Evolutionary conservation across 805 yeast genomes (phyloP).

Genomic region (Cyberlindnera xylosilytica): DNA sequence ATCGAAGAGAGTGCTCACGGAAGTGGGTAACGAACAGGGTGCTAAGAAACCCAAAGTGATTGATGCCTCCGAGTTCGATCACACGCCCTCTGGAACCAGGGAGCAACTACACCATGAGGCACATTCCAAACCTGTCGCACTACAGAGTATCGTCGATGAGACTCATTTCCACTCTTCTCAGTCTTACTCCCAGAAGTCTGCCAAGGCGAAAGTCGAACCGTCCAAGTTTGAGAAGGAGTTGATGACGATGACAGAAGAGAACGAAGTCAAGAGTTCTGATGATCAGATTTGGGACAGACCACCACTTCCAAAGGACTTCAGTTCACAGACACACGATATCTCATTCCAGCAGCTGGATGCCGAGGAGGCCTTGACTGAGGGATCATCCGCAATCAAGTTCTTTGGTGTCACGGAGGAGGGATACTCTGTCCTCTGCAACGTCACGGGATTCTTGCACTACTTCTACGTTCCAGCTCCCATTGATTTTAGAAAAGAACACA

Average conservation of each 20-base stretch:
- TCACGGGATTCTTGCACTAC: conserved; percentile 85
- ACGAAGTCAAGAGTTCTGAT: conserved; percentile 24
- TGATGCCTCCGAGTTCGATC: conserved; percentile 12
- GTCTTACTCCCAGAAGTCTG: conserved; percentile 28
- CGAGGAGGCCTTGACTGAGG: conserved; percentile 68
- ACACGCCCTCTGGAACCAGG: conserved; percentile 18
- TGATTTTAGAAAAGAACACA: conserved; percentile 59
- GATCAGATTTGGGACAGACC: conserved; percentile 56
- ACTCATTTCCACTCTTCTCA: conserved; percentile 26
- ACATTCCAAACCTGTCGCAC: conserved; percentile 27
- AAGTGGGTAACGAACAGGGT: conserved; percentile 2
- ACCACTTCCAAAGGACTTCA: conserved; percentile 45
- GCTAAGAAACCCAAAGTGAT: conserved; percentile 19
- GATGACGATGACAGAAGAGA: conserved; percentile 39
- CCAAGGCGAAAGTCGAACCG: conserved; percentile 33
- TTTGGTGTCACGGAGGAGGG: conserved; percentile 93
- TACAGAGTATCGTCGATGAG: conserved; percentile 13
- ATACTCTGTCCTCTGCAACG: conserved; percentile 83
- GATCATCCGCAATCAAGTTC: conserved; percentile 67
- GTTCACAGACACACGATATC: conserved; percentile 48
- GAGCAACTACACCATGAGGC: conserved; percentile 26
- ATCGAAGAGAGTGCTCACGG: conserved; percentile 3
- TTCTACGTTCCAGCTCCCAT: conserved; percentile 89
- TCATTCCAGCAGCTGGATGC: conserved; percentile 93
- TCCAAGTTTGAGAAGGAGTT: conserved; percentile 54